Evolutionary conservation across 176 grass and related monocot species (phyloP).

Genomic region (Phoenix roebelenii): DNA sequence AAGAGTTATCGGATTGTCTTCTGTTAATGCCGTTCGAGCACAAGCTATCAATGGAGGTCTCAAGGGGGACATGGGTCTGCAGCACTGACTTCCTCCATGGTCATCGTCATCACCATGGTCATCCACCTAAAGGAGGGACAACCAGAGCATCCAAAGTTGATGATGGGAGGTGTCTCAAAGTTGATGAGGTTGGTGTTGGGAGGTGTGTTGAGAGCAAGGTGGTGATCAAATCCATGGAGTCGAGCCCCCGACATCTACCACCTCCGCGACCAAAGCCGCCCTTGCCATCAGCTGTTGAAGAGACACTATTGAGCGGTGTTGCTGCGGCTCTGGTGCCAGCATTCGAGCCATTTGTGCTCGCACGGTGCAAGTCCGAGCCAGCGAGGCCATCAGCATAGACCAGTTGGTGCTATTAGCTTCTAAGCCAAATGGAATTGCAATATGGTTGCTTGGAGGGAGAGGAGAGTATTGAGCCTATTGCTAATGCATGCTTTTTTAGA

Average conservation of each 20-base stretch:
- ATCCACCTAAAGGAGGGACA: slow-evolving; percentile 4
- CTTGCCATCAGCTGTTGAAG: slow-evolving; percentile 19
- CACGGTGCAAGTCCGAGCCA: slow-evolving; percentile 88
- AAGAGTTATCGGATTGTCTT: slow-evolving; percentile 76
- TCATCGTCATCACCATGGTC: slow-evolving; percentile 40
- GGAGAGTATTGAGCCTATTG: no score
- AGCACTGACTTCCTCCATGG: slow-evolving; percentile 77
- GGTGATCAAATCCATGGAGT: neutral
- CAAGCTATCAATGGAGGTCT: slow-evolving; percentile 98
- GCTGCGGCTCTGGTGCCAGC: slow-evolving; percentile 4
- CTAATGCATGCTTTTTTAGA: no score
- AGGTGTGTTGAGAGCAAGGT: neutral
- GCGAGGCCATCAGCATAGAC: slow-evolving; percentile 73
- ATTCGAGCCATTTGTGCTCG: slow-evolving; percentile 66
- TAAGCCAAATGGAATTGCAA: slow-evolving; percentile 15
- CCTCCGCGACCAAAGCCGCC: neutral
- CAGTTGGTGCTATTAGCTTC: slow-evolving; percentile 66
- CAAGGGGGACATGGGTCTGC: slow-evolving; percentile 88
- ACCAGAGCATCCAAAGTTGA: neutral
- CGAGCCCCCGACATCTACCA: neutral
- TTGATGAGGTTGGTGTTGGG: neutral
- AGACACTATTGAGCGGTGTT: slow-evolving; percentile 38
- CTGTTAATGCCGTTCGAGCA: slow-evolving; percentile 95
- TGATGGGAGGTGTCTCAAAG: neutral
- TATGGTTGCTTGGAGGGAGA: neutral